A percentile compares a stretch with the other conserved stretches of the same genome.
Evolutionary conservation across 495 filamentous ascomycete genomes (phyloP).

Genomic region (Neurospora sp.): DNA sequence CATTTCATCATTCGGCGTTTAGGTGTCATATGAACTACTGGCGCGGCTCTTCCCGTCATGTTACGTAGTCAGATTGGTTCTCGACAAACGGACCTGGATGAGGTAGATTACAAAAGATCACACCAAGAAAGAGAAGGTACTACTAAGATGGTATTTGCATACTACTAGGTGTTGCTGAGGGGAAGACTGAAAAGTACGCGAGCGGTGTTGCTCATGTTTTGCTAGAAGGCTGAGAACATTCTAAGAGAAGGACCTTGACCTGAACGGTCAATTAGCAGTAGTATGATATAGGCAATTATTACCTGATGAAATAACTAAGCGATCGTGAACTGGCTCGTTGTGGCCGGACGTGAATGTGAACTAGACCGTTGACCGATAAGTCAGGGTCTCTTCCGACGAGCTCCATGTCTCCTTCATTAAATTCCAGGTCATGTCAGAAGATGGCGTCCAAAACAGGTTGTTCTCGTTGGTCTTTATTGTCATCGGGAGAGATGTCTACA

Average conservation of each 20-base stretch:
- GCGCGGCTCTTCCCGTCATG: background rate
- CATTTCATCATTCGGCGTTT: background rate
- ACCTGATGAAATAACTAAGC: background rate
- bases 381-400: no score
- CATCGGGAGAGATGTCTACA: background rate
- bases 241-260: background rate
- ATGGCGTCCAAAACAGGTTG: no score
- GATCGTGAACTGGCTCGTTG: background rate
- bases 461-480: no score
- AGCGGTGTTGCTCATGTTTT: background rate
- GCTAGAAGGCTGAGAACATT: background rate
- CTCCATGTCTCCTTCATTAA: no score
- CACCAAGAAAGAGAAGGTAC: background rate
- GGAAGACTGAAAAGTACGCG: background rate
- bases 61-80: background rate
- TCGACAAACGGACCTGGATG: background rate
- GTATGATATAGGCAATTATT: background rate
- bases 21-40: background rate
- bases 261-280: background rate
- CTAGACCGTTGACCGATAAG: background rate
- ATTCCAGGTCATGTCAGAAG: no score
- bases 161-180: background rate
- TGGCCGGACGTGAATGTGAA: background rate
- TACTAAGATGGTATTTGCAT: background rate
- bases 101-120: background rate